Percentiles rank a stretch among this genome's conserved stretches.
Conservation (phyloP, 768 basidiomycete species). For the Mycena kentingensis region DNA sequence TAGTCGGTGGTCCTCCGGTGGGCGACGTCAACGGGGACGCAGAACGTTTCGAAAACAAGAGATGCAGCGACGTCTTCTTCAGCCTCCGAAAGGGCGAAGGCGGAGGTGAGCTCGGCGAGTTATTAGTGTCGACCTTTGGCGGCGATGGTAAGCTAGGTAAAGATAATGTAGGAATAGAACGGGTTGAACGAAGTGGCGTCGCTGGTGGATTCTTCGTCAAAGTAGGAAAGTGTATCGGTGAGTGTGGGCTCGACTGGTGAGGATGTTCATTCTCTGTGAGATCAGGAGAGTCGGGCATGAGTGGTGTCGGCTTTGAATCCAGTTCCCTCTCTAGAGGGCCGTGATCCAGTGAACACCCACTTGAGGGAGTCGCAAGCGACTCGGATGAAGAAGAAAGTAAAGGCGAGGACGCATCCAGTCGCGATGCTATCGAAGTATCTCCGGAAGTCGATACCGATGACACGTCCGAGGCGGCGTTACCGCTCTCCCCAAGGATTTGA, state of each 20-base stretch:
- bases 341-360: slow-evolving; percentile 14
- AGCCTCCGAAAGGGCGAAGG: slow-evolving; percentile 39
- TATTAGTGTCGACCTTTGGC: slow-evolving; percentile 15
- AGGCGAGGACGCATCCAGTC: slow-evolving; percentile 23
- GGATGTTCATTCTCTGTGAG: slow-evolving; percentile 3
- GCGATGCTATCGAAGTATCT: slow-evolving; percentile 14
- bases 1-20: slow-evolving; percentile 30
- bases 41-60: slow-evolving; percentile 69
- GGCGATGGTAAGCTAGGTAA: slow-evolving; percentile 19
- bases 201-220: slow-evolving; percentile 9
- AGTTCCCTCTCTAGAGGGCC: slow-evolving; percentile 16
- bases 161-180: slow-evolving; percentile 23
- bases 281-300: slow-evolving; percentile 14
- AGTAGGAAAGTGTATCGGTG: slow-evolving; percentile 20
- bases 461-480: slow-evolving; percentile 8
- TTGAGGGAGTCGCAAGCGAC: slow-evolving; percentile 22
- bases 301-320: slow-evolving; percentile 6
- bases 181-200: slow-evolving; percentile 17
- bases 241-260: slow-evolving; percentile 1
- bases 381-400: slow-evolving; percentile 25
- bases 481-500: slow-evolving; percentile 16
- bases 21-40: slow-evolving; percentile 43
- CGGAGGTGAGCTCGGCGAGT: slow-evolving; percentile 33
- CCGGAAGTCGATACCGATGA: slow-evolving; percentile 22
- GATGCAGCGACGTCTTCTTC: slow-evolving; percentile 70